Evolutionary conservation across 164 flowering plant species (phyloP).

Genomic region (Amborella trichopoda): DNA sequence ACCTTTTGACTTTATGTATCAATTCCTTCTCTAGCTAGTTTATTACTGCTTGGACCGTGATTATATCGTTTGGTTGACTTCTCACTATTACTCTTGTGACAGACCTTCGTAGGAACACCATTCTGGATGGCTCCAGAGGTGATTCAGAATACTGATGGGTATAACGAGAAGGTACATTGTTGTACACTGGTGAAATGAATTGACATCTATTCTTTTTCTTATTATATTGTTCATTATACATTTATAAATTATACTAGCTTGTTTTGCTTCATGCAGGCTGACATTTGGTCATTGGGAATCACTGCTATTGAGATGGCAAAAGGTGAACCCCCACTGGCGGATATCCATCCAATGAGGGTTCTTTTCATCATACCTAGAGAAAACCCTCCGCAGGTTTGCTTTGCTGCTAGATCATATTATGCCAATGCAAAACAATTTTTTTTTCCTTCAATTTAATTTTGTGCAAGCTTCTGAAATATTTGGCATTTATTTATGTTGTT

Average conservation of each 20-base stretch:
- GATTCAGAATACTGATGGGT: slow-evolving; percentile 94
- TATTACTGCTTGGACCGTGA: neutral
- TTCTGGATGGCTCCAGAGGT: slow-evolving; percentile 99
- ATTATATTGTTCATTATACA: too few species aligned
- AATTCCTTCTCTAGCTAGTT: neutral
- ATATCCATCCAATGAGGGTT: slow-evolving; percentile 99
- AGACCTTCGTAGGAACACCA: slow-evolving; percentile 99
- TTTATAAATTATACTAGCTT: too few species aligned
- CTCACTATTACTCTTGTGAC: slow-evolving; percentile 11
- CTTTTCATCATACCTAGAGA: slow-evolving; percentile 98
- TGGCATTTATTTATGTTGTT: too few species aligned
- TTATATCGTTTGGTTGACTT: neutral
- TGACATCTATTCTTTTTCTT: too few species aligned
- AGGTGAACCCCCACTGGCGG: slow-evolving; percentile 99
- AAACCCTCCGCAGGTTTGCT: slow-evolving; percentile 90
- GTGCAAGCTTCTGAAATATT: too few species aligned
- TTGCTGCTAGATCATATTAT: neutral
- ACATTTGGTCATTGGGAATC: slow-evolving; percentile 99
- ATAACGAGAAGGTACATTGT: slow-evolving; percentile 76
- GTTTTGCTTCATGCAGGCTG: slow-evolving; percentile 59
- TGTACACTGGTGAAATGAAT: too few species aligned
- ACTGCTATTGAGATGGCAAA: slow-evolving; percentile 99
- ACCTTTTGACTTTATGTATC: too few species aligned
- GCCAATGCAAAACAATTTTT: too few species aligned
- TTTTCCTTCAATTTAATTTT: too few species aligned